Evolutionary conservation across 345 rosid genomes (phyloP).

Genomic region (Syzygium oleosum): DNA sequence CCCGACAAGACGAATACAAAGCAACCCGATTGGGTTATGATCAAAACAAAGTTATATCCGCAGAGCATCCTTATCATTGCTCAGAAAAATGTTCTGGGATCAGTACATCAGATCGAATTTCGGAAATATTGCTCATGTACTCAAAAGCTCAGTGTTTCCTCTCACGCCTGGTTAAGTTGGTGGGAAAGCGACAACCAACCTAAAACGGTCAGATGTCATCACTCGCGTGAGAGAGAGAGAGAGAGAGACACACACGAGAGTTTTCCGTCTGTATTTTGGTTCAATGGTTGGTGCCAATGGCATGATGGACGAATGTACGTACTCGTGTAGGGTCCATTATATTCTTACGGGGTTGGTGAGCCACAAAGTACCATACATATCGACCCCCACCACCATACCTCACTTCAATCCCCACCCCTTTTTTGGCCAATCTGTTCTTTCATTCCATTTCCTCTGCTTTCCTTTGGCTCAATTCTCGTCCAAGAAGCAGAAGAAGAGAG

Average conservation of each 20-base stretch:
- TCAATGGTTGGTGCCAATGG: not conserved
- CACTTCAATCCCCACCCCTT: not conserved
- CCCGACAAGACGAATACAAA: not conserved
- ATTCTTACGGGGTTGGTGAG: not conserved
- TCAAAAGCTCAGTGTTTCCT: not conserved
- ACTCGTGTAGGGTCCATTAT: not conserved
- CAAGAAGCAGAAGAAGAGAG: not conserved
- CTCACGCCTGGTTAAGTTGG: not conserved
- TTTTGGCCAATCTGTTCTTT: not conserved
- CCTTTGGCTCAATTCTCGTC: not conserved
- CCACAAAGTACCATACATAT: not conserved
- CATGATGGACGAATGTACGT: not conserved
- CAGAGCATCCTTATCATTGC: not conserved
- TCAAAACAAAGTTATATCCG: not conserved
- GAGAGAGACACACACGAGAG: not conserved
- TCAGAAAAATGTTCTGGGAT: not conserved
- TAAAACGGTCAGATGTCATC: not conserved
- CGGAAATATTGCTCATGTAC: fast-evolving
- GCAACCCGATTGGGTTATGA: not conserved
- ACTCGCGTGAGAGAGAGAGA: not conserved
- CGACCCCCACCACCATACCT: not conserved
- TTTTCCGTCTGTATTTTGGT: not conserved
- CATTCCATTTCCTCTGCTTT: not conserved
- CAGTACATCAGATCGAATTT: not conserved
- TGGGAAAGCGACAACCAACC: not conserved